A percentile compares a stretch with the other conserved stretches of the same genome.
Conservation (phyloP, 352 stramenopile genomes). For the Pythium rishiriense region DNA sequence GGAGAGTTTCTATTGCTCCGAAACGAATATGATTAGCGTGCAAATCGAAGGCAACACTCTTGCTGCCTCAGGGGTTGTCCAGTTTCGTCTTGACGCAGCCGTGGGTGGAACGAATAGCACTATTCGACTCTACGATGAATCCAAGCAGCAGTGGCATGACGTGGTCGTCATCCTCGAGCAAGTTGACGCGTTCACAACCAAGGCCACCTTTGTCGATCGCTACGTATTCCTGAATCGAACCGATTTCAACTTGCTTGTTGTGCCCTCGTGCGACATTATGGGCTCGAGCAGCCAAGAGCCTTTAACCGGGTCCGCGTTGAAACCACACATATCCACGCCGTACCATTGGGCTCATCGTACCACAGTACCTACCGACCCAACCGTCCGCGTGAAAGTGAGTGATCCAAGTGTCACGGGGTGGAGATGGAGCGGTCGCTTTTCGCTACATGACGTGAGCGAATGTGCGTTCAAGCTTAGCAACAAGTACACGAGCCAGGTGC, state of each 20-base stretch:
- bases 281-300: conserved; percentile 15
- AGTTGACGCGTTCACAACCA: conserved; percentile 63
- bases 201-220: conserved; percentile 79
- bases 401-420: conserved; percentile 44
- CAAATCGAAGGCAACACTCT: conserved; percentile 64
- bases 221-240: conserved; percentile 82
- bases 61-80: conserved; percentile 47
- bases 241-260: conserved; percentile 51
- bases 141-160: conserved; percentile 72
- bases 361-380: conserved; percentile 54
- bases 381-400: conserved; percentile 64
- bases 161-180: conserved; percentile 73
- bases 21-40: conserved; percentile 60
- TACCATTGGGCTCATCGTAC: conserved; percentile 69
- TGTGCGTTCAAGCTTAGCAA: conserved; percentile 87
- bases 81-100: conserved; percentile 57
- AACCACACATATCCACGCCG: conserved; percentile 46
- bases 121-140: conserved; percentile 72
- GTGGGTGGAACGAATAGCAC: conserved; percentile 64
- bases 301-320: conserved; percentile 20
- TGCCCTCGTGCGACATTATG: conserved; percentile 49
- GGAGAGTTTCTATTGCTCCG: conserved; percentile 73
- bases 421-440: conserved; percentile 83
- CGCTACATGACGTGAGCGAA: conserved; percentile 81
- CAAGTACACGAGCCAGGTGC: conserved; percentile 71